phyloP scores from a whole-genome alignment of 208 protist genomes.

The Endotrypanum monterogeii region DNA sequence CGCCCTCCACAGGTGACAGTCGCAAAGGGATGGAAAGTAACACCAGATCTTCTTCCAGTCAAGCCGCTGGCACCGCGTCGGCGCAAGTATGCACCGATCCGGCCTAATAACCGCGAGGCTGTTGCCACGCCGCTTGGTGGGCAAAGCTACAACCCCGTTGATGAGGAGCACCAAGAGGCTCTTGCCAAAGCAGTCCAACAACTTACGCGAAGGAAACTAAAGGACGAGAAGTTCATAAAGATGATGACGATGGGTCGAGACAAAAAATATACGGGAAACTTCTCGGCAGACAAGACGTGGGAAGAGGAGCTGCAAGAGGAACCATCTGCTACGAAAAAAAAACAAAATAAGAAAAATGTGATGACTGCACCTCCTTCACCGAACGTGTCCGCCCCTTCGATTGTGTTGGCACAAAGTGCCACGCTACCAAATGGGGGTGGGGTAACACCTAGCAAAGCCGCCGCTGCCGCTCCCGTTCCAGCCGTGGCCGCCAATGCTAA shows the following conservation, averaged over 20 bases:
- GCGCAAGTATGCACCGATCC: conserved; percentile 71
- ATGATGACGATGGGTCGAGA: conserved; percentile 70
- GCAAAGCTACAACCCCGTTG: conserved; percentile 87
- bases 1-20: conserved; percentile 52
- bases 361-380: not conserved
- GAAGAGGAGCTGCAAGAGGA: conserved; percentile 75
- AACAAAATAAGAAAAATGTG: conserved; percentile 22
- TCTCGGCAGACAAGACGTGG: conserved; percentile 76
- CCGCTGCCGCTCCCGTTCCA: not conserved
- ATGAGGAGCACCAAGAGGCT: conserved; percentile 77
- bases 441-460: not conserved
- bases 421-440: not conserved
- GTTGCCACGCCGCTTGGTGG: conserved; percentile 69
- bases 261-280: conserved; percentile 46
- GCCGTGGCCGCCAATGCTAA: conserved; percentile 2
- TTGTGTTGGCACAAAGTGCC: not conserved
- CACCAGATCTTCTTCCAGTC: conserved; percentile 56
- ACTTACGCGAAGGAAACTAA: conserved; percentile 62
- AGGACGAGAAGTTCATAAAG: conserved; percentile 72
- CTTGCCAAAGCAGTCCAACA: conserved; percentile 60
- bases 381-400: not conserved
- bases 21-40: conserved; percentile 63
- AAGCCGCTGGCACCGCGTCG: conserved; percentile 66
- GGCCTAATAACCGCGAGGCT: conserved; percentile 82
- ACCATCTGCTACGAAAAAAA: not conserved